Percentiles rank a stretch among this genome's conserved stretches.
Evolutionary conservation across 2,329 filamentous ascomycete species (phyloP).

Genomic region (Pseudovirgaria hyperparasitica): DNA sequence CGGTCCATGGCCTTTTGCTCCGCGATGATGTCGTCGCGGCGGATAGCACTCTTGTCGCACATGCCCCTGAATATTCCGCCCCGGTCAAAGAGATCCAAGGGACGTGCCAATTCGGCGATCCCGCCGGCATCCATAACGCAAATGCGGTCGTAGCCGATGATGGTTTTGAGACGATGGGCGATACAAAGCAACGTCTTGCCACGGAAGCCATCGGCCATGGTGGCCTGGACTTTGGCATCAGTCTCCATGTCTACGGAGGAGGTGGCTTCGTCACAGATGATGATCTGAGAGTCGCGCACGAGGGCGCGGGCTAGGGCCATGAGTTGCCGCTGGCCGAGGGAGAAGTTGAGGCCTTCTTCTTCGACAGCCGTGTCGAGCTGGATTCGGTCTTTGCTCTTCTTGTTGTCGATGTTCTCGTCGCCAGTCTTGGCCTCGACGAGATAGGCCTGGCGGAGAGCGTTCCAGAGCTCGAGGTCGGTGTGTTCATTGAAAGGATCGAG

Average conservation of each 20-base stretch:
- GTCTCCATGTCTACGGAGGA: slow-evolving; percentile 91
- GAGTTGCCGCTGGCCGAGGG: slow-evolving; percentile 83
- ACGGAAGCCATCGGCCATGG: slow-evolving; percentile 72
- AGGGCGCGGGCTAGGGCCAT: slow-evolving; percentile 89
- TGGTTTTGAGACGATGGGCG: slow-evolving; percentile 81
- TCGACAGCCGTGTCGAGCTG: slow-evolving; percentile 77
- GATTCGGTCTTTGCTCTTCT: slow-evolving; percentile 50
- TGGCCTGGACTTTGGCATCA: slow-evolving; percentile 85
- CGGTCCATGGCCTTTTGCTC: not conserved
- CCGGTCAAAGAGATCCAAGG: slow-evolving; percentile 57
- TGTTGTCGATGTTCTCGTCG: slow-evolving; percentile 33
- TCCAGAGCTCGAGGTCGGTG: slow-evolving; percentile 66
- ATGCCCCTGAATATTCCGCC: slow-evolving; percentile 76
- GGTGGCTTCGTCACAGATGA: slow-evolving; percentile 94
- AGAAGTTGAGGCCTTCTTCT: slow-evolving; percentile 93
- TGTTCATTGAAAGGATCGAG: slow-evolving; percentile 73
- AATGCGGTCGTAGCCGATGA: slow-evolving; percentile 88
- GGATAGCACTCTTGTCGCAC: slow-evolving; percentile 78
- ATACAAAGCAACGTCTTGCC: slow-evolving; percentile 87
- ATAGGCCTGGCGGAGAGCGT: slow-evolving; percentile 63
- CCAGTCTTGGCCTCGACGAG: slow-evolving; percentile 43
- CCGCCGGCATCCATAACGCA: slow-evolving; percentile 87
- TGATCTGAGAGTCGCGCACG: slow-evolving; percentile 77
- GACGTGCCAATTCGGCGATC: slow-evolving; percentile 78
- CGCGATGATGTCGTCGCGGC: slow-evolving; percentile 33